These are phyloP conservation scores for Debaryomycetaceae sp. DNA, from an alignment of 1,139 yeast genomes.

Conservation along the genomic window DNA sequence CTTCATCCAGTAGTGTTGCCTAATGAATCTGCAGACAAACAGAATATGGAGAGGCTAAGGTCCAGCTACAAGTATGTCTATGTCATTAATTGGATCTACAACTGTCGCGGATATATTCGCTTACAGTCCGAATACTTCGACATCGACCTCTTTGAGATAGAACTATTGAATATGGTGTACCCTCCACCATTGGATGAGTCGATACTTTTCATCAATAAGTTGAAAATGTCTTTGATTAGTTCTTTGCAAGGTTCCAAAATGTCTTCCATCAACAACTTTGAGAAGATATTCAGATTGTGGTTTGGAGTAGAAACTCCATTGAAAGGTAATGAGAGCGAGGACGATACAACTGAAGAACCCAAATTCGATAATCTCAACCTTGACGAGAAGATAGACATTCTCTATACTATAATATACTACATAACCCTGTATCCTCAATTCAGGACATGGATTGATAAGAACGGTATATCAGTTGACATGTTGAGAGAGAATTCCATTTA, in stretches of 20 bases:
- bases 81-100: constrained; percentile 50
- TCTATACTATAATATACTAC: constrained; percentile 39
- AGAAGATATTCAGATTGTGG: constrained; percentile 42
- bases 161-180: constrained; percentile 38
- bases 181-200: constrained; percentile 35
- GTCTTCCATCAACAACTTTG: constrained; percentile 37
- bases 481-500: constrained; percentile 24
- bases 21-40: constrained; percentile 16
- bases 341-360: constrained; percentile 15
- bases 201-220: constrained; percentile 35
- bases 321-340: constrained; percentile 24
- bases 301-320: constrained; percentile 40
- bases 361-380: constrained; percentile 37
- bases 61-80: constrained; percentile 36
- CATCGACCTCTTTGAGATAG: constrained; percentile 53
- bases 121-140: constrained; percentile 48
- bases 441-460: constrained; percentile 42
- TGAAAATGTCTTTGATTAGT: constrained; percentile 40
- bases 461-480: constrained; percentile 27
- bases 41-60: constrained; percentile 17
- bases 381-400: constrained; percentile 43
- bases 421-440: constrained; percentile 35
- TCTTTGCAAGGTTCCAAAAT: constrained; percentile 27
- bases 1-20: constrained; percentile 26
- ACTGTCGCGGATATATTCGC: constrained; percentile 41